phyloP scores from a whole-genome alignment of 1,284 basidiomycete genomes.

The Entoloma clypeatum region DNA sequence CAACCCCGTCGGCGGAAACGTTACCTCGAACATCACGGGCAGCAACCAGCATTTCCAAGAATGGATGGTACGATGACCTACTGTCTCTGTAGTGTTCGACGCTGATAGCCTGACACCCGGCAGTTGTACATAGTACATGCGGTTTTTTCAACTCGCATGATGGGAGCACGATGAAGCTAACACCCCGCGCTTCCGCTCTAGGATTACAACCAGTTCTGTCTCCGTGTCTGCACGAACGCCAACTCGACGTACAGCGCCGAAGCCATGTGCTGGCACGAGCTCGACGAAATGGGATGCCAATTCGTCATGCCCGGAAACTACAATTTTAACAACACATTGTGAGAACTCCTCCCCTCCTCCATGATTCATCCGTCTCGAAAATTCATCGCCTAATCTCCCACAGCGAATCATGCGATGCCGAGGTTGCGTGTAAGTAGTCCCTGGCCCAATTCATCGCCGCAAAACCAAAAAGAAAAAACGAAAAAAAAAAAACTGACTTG shows the following conservation, averaged over 20 bases:
- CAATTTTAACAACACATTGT: constrained; percentile 38
- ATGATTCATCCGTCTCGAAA: too few species aligned
- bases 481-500: too few species aligned
- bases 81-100: constrained; percentile 13
- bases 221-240: constrained; percentile 51
- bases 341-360: constrained; percentile 11
- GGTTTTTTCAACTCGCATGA: too few species aligned
- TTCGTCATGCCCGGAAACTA: constrained; percentile 43
- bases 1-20: constrained; percentile 46
- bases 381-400: background rate
- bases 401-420: constrained; percentile 41
- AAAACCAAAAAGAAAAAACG: background rate
- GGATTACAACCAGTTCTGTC: constrained; percentile 40
- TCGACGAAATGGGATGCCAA: constrained; percentile 40
- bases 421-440: constrained; percentile 34
- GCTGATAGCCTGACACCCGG: background rate
- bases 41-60: constrained; percentile 31
- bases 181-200: constrained; percentile 10
- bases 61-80: constrained; percentile 34
- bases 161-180: too few species aligned
- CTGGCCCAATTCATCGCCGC: background rate
- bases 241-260: constrained; percentile 48
- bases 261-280: constrained; percentile 41
- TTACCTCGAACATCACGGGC: constrained; percentile 36
- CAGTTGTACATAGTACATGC: constrained; percentile 27